Evolutionary conservation across 2,329 filamentous ascomycete species (phyloP).

Genomic region (Aspergillus pseudoviridinutans): DNA sequence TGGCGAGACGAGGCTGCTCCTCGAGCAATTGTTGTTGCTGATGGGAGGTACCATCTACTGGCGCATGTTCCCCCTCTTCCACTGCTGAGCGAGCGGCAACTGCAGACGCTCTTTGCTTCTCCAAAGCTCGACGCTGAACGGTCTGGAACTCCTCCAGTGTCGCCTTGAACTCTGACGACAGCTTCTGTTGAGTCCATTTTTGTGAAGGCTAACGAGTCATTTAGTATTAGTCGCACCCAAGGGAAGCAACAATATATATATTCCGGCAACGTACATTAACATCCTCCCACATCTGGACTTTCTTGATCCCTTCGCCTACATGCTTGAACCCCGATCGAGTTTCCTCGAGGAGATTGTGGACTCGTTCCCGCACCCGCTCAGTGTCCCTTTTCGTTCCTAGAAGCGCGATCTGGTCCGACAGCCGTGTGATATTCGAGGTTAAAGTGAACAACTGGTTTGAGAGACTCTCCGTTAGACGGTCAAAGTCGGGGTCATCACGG

Average conservation of each 20-base stretch:
- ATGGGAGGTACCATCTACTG: conserved; percentile 40
- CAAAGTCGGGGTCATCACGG: conserved; percentile 88
- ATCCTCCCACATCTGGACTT: conserved; percentile 80
- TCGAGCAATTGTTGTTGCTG: conserved; percentile 68
- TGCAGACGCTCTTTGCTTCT: conserved; percentile 86
- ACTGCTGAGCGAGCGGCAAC: conserved; percentile 77
- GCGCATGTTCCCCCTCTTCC: conserved; percentile 48
- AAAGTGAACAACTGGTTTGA: conserved; percentile 87
- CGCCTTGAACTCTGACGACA: conserved; percentile 87
- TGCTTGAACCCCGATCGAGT: conserved; percentile 83
- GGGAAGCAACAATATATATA: neutral
- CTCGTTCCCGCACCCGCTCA: conserved; percentile 81
- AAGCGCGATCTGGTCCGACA: conserved; percentile 78
- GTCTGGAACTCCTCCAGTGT: conserved; percentile 87
- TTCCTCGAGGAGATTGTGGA: conserved; percentile 83
- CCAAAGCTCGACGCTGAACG: conserved; percentile 83
- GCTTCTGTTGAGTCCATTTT: conserved; percentile 93
- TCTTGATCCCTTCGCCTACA: conserved; percentile 90
- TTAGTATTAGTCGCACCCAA: conserved; percentile 5
- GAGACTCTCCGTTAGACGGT: conserved; percentile 73
- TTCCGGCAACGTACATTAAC: conserved; percentile 59
- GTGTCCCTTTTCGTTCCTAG: conserved; percentile 90
- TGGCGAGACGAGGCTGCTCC: conserved; percentile 74
- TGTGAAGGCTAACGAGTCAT: conserved; percentile 67
- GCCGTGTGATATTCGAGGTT: conserved; percentile 79